Evolutionary conservation across 2,329 filamentous ascomycete genomes (phyloP).

Genomic region (Penicillium palitans): DNA sequence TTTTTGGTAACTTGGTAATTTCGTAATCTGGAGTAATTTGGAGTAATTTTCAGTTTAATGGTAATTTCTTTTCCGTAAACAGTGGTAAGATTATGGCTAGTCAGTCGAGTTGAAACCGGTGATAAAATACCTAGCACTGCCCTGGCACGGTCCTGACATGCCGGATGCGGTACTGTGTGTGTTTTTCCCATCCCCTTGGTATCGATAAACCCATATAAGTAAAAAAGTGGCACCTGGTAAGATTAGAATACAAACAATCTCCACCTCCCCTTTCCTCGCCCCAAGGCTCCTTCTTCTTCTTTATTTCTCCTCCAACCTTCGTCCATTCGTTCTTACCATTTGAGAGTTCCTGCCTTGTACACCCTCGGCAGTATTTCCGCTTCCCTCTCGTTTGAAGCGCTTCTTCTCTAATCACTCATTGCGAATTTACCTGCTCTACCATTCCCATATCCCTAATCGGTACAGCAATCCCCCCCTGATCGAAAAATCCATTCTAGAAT

Average conservation of each 20-base stretch:
- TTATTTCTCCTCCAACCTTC: slow-evolving; percentile 29
- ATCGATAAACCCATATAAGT: slow-evolving; percentile 9
- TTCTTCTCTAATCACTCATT: slow-evolving; percentile 14
- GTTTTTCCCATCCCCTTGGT: slow-evolving; percentile 15
- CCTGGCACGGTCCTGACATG: neutral
- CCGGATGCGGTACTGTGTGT: slow-evolving; percentile 26
- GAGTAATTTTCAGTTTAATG: neutral
- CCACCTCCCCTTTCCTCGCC: slow-evolving; percentile 35
- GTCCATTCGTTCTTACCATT: slow-evolving; percentile 33
- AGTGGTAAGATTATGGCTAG: neutral
- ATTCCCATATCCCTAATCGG: slow-evolving; percentile 28
- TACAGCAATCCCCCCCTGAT: slow-evolving; percentile 20
- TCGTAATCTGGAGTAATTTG: neutral
- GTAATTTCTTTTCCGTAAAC: neutral
- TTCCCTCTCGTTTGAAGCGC: slow-evolving; percentile 28
- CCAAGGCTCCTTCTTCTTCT: slow-evolving; percentile 36
- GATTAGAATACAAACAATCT: slow-evolving; percentile 21
- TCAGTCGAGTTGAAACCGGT: neutral
- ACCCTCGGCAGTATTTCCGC: slow-evolving; percentile 19
- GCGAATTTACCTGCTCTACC: slow-evolving; percentile 26
- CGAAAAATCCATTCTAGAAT: neutral
- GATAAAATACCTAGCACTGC: slow-evolving; percentile 5
- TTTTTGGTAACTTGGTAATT: neutral
- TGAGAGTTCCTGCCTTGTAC: slow-evolving; percentile 8
- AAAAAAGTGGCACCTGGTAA: slow-evolving; percentile 20